Percentiles rank a stretch among this genome's conserved stretches.
Conservation (phyloP, 768 basidiomycete species). For the Podaxis pistillaris region DNA sequence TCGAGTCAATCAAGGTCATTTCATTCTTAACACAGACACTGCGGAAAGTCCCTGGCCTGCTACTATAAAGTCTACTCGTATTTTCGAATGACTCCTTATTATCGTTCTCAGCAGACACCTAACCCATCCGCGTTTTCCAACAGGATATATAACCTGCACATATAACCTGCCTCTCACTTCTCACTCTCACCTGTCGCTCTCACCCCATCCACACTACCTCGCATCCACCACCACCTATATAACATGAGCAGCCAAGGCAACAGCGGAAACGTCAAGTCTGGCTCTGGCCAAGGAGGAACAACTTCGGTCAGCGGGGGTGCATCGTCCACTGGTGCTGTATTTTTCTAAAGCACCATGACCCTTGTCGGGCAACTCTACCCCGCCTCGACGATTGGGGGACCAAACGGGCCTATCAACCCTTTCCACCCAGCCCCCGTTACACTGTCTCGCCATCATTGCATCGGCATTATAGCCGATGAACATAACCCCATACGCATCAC, state of each 20-base stretch:
- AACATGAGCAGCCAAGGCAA: constrained; percentile 40
- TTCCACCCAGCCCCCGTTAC: background rate
- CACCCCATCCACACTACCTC: constrained; percentile 15
- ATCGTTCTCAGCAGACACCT: constrained; percentile 20
- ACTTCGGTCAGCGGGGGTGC: constrained; percentile 50
- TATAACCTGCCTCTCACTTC: background rate
- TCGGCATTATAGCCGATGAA: background rate
- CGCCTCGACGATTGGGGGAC: background rate
- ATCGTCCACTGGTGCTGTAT: constrained; percentile 50
- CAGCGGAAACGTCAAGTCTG: constrained; percentile 34
- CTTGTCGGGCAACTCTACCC: constrained; percentile 15
- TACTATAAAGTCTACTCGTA: constrained; percentile 26
- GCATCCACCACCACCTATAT: constrained; percentile 10
- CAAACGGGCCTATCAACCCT: background rate
- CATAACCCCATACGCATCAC: background rate
- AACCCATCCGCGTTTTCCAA: constrained; percentile 10
- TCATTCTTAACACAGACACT: constrained; percentile 31
- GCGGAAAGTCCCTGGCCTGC: constrained; percentile 29
- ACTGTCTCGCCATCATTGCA: background rate
- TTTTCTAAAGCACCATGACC: constrained; percentile 45
- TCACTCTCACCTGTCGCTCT: constrained; percentile 5
- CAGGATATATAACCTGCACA: background rate
- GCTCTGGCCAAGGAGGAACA: constrained; percentile 29
- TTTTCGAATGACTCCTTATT: constrained; percentile 32
- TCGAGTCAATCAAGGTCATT: constrained; percentile 41